Conservation (phyloP, 2,329 filamentous ascomycete genomes). For the Coniochaeta sp. region DNA sequence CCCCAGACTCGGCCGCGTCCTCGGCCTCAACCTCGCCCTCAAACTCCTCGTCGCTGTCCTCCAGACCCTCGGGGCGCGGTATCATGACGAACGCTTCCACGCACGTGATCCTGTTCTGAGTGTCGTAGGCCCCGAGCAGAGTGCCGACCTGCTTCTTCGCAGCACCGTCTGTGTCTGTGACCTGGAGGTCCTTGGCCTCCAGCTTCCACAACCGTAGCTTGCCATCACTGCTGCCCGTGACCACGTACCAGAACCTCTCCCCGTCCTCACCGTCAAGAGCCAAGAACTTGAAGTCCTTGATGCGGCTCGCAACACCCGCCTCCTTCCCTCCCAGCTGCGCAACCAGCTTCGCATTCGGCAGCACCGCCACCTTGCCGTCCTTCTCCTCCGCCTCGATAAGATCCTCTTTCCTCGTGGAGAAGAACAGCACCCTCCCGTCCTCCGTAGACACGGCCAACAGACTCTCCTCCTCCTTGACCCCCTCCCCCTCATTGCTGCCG, state of each 20-base stretch:
- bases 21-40: conserved; percentile 31
- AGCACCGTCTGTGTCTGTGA: conserved; percentile 16
- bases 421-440: conserved; percentile 81
- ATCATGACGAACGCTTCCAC: conserved; percentile 81
- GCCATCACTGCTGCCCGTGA: conserved; percentile 80
- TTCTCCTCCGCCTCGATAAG: conserved; percentile 10
- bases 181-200: conserved; percentile 32
- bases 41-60: conserved; percentile 48
- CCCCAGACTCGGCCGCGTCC: conserved; percentile 27
- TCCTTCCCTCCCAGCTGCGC: conserved; percentile 73
- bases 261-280: conserved; percentile 28
- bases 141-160: conserved; percentile 45
- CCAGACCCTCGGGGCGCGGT: conserved; percentile 52
- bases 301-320: conserved; percentile 58
- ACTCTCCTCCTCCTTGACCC: conserved; percentile 13
- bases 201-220: conserved; percentile 72
- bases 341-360: conserved; percentile 57
- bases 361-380: conserved; percentile 14
- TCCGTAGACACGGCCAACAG: conserved; percentile 78
- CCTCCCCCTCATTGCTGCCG: conserved; percentile 30
- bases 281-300: conserved; percentile 83
- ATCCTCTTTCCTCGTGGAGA: conserved; percentile 47
- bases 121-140: conserved; percentile 72
- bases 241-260: conserved; percentile 45
- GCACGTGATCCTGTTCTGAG: conserved; percentile 84